These are phyloP conservation scores for Suzukiozyma palmioleophila DNA, from an alignment of 1,139 yeast species.

Conservation along the genomic window DNA sequence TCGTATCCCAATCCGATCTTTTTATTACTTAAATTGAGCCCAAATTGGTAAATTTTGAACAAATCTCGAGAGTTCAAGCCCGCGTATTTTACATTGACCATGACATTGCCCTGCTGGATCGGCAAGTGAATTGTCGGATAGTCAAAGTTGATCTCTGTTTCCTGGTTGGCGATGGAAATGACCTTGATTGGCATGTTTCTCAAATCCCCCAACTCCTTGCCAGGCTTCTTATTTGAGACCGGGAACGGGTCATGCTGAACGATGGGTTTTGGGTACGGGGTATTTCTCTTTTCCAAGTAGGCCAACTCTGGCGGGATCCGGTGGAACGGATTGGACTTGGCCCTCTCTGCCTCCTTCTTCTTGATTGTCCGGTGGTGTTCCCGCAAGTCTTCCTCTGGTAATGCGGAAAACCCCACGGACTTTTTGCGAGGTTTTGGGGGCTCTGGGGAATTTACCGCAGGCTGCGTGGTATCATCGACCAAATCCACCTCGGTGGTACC, in stretches of 20 bases:
- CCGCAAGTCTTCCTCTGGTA: conserved; percentile 33
- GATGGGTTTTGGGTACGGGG: conserved; percentile 17
- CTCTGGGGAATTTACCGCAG: conserved; percentile 1
- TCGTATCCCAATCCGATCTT: conserved; percentile 43
- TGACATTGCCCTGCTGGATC: conserved; percentile 25
- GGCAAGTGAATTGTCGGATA: conserved; percentile 38
- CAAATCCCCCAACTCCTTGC: conserved; percentile 24
- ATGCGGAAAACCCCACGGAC: conserved; percentile 41
- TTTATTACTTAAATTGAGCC: conserved; percentile 33
- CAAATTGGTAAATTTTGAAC: conserved; percentile 33
- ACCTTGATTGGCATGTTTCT: conserved; percentile 36
- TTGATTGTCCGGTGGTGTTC: conserved; percentile 30
- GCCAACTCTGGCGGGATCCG: conserved; percentile 42
- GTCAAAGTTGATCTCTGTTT: conserved; percentile 40
- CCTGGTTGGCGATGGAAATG: conserved; percentile 38
- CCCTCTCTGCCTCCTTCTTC: conserved; percentile 21
- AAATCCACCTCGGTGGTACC: not conserved
- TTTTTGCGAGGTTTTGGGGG: conserved; percentile 15
- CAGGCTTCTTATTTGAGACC: conserved; percentile 7
- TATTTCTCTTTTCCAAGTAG: conserved; percentile 25
- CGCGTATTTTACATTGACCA: conserved; percentile 37
- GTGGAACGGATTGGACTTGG: conserved; percentile 34
- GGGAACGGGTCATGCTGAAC: not conserved
- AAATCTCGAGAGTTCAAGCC: conserved; percentile 38
- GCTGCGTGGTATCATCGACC: not conserved